These are phyloP conservation scores for Neurospora discreta DNA, from an alignment of 495 filamentous ascomycete species.

Conservation along the genomic window DNA sequence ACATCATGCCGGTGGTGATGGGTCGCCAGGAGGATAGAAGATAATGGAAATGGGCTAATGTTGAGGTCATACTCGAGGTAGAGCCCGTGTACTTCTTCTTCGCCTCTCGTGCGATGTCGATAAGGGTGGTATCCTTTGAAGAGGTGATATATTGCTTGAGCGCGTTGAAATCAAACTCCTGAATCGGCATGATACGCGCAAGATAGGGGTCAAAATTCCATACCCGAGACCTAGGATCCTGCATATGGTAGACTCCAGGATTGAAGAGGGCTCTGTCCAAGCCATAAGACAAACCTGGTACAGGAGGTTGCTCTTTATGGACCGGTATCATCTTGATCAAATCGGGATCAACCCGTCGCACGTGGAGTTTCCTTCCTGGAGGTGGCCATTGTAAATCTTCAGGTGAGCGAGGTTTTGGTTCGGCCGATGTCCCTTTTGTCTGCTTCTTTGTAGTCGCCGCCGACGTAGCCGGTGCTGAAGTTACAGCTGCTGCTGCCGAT, in stretches of 20 bases:
- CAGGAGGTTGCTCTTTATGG: slow-evolving; percentile 41
- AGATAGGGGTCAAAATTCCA: slow-evolving; percentile 96
- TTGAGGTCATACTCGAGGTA: slow-evolving; percentile 89
- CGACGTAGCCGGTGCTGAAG: slow-evolving; percentile 7
- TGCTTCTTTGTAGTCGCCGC: background rate
- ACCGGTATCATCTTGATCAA: slow-evolving; percentile 30
- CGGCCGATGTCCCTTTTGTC: background rate
- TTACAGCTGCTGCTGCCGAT: background rate
- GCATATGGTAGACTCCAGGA: slow-evolving; percentile 82
- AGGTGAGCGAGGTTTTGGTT: background rate
- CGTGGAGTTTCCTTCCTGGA: background rate
- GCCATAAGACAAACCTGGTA: slow-evolving; percentile 65
- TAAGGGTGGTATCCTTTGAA: slow-evolving; percentile 64
- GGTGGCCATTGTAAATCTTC: slow-evolving; percentile 4
- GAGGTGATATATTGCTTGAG: slow-evolving; percentile 80
- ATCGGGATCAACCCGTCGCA: slow-evolving; percentile 17
- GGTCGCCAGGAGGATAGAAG: slow-evolving; percentile 75
- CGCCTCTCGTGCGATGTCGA: slow-evolving; percentile 48
- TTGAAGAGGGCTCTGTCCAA: slow-evolving; percentile 92
- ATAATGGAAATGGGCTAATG: slow-evolving; percentile 83
- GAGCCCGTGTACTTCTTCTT: slow-evolving; percentile 86
- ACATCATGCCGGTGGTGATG: slow-evolving; percentile 54
- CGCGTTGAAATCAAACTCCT: slow-evolving; percentile 83
- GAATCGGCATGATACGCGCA: slow-evolving; percentile 77
- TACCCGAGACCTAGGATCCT: slow-evolving; percentile 76